Evolutionary conservation across 768 basidiomycete genomes (phyloP), one percentile per base, ranked within the genome.

Genomic region (Serendipita sp.): DNA sequence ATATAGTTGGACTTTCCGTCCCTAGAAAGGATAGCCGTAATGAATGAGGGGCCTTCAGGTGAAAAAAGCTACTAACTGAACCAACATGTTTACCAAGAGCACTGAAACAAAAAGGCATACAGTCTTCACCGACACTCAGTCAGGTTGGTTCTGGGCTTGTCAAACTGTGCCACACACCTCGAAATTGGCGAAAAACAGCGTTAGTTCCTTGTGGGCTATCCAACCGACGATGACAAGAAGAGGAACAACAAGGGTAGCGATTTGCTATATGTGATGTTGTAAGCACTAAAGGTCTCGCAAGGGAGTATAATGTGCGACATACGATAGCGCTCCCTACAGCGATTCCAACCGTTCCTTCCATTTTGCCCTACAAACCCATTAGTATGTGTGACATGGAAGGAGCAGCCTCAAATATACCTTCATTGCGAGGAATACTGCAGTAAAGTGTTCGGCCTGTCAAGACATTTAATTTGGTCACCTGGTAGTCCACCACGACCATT

Each of bases 1-100:
- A 95, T 88, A 71, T 91, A 93, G 71, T 94, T 93, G 15, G 88
- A 86, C 70, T 86, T 86, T 53, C 92, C 92, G 67, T 90, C 87
- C 75, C 84, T 82, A 68, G 10, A 54, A n/a, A 30, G 47, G 41
- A 64, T 53, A 64, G 34, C 44, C 37, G 38, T 66, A 62, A 16
- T 63, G 44, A 18, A 35, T 60, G 47, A 18, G 32, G 32, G 13
- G 13, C 7, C 7, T 56, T 47, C 8, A 15, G 46, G 60, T 45
- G 54, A 46, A 24, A 24, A 24, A 24, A 24, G 24, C 41, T 32
- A 54, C 70, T 63, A 63, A 70, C 66, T 74, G 73, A 67, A 91
- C 80, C 8, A 94, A 79, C 4, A 91, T 82, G 75, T 92, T 92
- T 67, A 91, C 89, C 35, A 96, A 83, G 64, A 95, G 74, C 30